Base-by-base conservation (phyloP, 805 yeast genomes). In the Candida vaughaniae region DNA sequence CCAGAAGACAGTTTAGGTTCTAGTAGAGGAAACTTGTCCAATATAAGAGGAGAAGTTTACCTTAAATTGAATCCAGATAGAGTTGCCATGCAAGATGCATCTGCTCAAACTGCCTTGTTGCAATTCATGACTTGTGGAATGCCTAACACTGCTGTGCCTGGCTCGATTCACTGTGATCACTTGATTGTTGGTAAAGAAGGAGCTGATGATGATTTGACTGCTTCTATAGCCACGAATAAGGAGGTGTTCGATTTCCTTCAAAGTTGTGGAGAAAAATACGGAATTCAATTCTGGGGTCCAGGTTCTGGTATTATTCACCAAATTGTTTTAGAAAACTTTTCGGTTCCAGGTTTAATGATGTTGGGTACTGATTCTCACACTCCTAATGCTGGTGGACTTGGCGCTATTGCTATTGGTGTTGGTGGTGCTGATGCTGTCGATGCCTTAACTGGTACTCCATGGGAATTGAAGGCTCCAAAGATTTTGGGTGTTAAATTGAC, bases 391-490 rank as follows among this genome's bases (percentile, higher is more conserved):
- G 99, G 99, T 71, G 99, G 99, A 50, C 71, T 93, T 46, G 99
- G 99, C 61, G 96, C 95, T 49, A 82, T 91, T 49, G 98, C 99
- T 54, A 93, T 93, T 60, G 99, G 99, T 69, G 99, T 93, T 27
- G 99, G 99, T 69, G 99, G 99, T 73, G 99, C 99, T 38, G 99
- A 93, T 68, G 99, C 99, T 27, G 99, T 93, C 38, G 99, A 93
- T 65, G 99, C 93, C 35, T 71, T 93, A 58, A 89, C 98, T 29
- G 96, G 93, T 48, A 83, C 93, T 20, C 97, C 99, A 40, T 93
- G 99, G 99, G 99, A 93, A 71, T 78, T 93, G 64, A 90, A 90
- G 73, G 98, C 98, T 38, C 99, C 99, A 52, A 87, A 87, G 68
- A 71, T 89, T 29, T 71, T 93, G 48, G 99, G 99, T 66, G 95